phyloP scores from a whole-genome alignment of 345 rosid species.

The Boechera stricta region DNA sequence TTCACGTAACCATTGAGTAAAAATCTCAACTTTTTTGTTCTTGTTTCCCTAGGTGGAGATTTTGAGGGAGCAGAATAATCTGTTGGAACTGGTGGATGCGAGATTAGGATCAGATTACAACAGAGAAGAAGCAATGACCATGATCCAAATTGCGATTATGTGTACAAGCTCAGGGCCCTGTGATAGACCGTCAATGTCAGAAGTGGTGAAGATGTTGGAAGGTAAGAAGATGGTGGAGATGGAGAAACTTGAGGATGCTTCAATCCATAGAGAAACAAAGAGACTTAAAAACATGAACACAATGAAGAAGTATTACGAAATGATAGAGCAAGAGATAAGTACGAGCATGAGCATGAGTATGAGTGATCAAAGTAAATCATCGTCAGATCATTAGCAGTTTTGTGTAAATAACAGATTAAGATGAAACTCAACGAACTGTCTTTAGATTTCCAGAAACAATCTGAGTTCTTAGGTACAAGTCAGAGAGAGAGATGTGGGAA shows the following conservation, averaged over 20 bases:
- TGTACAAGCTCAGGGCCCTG: slow-evolving; percentile 44
- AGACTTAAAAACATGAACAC: slow-evolving; percentile 25
- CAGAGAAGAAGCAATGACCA: slow-evolving; percentile 47
- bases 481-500: slow-evolving; percentile 33
- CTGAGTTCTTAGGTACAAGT: slow-evolving; percentile 31
- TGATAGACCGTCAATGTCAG: slow-evolving; percentile 56
- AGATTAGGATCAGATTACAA: slow-evolving; percentile 49
- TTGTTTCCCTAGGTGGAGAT: slow-evolving; percentile 40
- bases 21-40: background rate
- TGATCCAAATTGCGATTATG: slow-evolving; percentile 52
- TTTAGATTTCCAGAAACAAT: slow-evolving; percentile 24
- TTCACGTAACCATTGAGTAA: background rate
- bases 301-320: slow-evolving; percentile 44
- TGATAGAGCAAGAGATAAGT: slow-evolving; percentile 9
- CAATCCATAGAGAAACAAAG: slow-evolving; percentile 20
- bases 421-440: slow-evolving; percentile 21
- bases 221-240: slow-evolving; percentile 43
- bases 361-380: slow-evolving; percentile 20
- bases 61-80: slow-evolving; percentile 47
- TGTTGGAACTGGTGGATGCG: slow-evolving; percentile 53
- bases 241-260: slow-evolving; percentile 35
- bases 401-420: slow-evolving; percentile 15
- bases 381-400: slow-evolving; percentile 8
- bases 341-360: slow-evolving; percentile 20
- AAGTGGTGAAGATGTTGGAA: slow-evolving; percentile 61